Percentiles rank a stretch among this genome's conserved stretches.
Evolutionary conservation across 1,284 basidiomycete genomes (phyloP).

Genomic region (Ustilago lituana): DNA sequence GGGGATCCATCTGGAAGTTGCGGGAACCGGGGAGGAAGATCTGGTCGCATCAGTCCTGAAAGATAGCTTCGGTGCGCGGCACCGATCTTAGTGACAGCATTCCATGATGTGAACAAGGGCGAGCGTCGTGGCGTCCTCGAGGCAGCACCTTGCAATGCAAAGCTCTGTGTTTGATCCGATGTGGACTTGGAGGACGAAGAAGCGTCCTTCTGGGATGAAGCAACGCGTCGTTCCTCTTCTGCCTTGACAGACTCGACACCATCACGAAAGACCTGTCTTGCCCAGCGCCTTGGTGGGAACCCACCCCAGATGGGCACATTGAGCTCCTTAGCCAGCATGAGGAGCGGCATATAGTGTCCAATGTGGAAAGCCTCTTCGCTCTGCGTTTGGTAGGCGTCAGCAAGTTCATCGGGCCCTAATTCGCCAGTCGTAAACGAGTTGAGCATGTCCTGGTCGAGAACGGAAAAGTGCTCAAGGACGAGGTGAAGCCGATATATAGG

Average conservation of each 20-base stretch:
- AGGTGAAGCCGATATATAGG: constrained; percentile 45
- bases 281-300: constrained; percentile 56
- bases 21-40: constrained; percentile 45
- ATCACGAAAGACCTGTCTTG: constrained; percentile 36
- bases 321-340: constrained; percentile 53
- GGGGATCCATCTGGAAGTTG: constrained; percentile 3
- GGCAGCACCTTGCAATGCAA: neutral
- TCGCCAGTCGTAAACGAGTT: constrained; percentile 24
- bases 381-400: constrained; percentile 19
- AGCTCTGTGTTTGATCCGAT: neutral
- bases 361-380: constrained; percentile 51
- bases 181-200: neutral
- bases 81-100: constrained; percentile 33
- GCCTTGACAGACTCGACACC: constrained; percentile 38
- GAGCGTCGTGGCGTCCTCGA: neutral
- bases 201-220: too few species aligned
- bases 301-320: constrained; percentile 56
- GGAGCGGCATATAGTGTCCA: constrained; percentile 52
- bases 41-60: constrained; percentile 47
- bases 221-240: constrained; percentile 15
- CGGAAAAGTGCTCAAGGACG: constrained; percentile 55
- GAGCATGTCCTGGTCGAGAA: constrained; percentile 52
- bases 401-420: constrained; percentile 23
- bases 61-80: constrained; percentile 55
- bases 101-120: constrained; percentile 43